Base-by-base conservation (phyloP, 2,329 filamentous ascomycete species). In the Pseudogymnoascus verrucosus region DNA sequence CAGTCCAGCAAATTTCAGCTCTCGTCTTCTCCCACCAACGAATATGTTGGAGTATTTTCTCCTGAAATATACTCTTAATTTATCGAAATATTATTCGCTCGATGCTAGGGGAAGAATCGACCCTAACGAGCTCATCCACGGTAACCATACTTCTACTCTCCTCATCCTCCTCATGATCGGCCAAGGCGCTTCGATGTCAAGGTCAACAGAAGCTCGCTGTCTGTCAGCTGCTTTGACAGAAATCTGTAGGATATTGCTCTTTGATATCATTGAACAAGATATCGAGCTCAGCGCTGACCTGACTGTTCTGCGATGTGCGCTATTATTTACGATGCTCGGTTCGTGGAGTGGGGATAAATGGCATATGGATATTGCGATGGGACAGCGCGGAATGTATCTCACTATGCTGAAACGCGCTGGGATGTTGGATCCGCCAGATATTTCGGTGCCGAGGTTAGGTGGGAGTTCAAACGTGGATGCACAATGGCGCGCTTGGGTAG, bases 291-390 rank as follows among this genome's bases (percentile, higher is more conserved):
- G 84, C 11, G 82, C 84, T 1, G 86, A 90, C 70, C 83, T 84
- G 0, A 81, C 84, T 2, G 83, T 87, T 0, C 78, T 90, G 51
- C 82, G 86, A 40, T 86, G 85, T 59, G 87, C 87, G 0, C 76
- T 90, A 11, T 80, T 90, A 2, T 89, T 89, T 71, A 88, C 84
- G 1, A 80, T 87, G 1, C 80, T 89, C 26, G 87, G 86, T 6
- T 85, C 85, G 1, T 90, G 88, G 88, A 88, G 87, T 71, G 88
- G 88, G 54, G 87, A 90, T 73, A 89, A 89, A 74, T 89, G 87
- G 86, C 84, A 89, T 67, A 90, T 89, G 87, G 87, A 90, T 69
- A 89, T 89, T 67, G 84, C 86, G 44, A 89, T 89, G 85, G 87
- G 87, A 31, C 88, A 89, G 73, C 81, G 86, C 59, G 85, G 85